These are phyloP conservation scores for Amoeboaphelidium protococcarum DNA, from an alignment of 371 early-diverging fungal species.

Conservation along the genomic window DNA sequence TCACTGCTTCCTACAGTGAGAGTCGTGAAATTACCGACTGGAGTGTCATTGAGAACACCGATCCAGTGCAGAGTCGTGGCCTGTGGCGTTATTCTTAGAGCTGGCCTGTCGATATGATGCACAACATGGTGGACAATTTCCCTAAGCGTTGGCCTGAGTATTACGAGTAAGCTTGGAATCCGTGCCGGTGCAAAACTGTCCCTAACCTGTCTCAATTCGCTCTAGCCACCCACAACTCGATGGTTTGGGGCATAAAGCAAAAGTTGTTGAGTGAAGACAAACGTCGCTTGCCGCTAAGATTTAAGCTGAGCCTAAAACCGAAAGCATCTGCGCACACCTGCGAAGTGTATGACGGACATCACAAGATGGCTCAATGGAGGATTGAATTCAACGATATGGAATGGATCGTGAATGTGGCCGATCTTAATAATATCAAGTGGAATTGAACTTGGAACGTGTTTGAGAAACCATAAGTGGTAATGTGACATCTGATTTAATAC, in stretches of 20 bases:
- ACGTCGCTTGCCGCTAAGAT: neutral
- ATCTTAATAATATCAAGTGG: neutral
- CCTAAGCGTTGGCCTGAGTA: neutral
- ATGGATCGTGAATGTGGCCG: neutral
- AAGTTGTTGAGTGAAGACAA: neutral
- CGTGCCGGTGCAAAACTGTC: neutral
- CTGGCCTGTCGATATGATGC: neutral
- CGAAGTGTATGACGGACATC: neutral
- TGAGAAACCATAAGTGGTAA: too few species aligned
- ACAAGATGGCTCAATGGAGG: neutral
- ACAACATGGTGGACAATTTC: neutral
- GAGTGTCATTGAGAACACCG: neutral
- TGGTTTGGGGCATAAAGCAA: neutral
- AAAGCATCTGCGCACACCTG: neutral
- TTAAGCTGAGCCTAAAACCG: neutral
- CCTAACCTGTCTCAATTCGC: neutral
- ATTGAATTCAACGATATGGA: neutral
- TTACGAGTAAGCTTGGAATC: neutral
- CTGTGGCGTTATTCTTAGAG: neutral
- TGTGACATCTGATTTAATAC: too few species aligned
- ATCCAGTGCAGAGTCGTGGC: neutral
- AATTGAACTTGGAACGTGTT: too few species aligned
- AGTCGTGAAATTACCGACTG: neutral
- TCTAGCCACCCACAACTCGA: neutral
- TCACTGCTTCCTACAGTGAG: neutral